These are phyloP conservation scores for Scutellaria galericulata DNA, from an alignment of 257 asterid species.

Conservation along the genomic window DNA sequence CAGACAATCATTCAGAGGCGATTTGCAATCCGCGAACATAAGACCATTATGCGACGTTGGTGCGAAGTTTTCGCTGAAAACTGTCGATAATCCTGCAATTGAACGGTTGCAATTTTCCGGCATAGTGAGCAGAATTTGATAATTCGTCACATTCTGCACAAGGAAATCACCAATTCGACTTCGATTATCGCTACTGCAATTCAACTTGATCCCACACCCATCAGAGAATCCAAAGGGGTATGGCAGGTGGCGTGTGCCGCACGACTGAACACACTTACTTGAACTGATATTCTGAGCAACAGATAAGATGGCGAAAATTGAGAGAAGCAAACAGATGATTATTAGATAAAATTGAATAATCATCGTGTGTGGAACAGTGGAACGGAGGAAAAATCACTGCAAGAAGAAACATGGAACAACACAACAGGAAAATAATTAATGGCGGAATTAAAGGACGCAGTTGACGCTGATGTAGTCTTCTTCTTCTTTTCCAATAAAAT, in stretches of 20 bases:
- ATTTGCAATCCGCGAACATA: constrained; percentile 44
- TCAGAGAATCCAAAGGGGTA: constrained; percentile 64
- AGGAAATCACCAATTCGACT: constrained; percentile 42
- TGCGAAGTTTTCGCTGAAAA: constrained; percentile 35
- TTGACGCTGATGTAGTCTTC: constrained; percentile 14
- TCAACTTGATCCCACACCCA: constrained; percentile 44
- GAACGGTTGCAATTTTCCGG: constrained; percentile 53
- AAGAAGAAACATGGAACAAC: constrained; percentile 10
- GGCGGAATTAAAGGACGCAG: constrained; percentile 23
- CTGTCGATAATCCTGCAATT: constrained; percentile 30
- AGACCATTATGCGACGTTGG: constrained; percentile 53
- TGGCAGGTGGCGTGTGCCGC: constrained; percentile 32
- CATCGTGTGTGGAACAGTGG: constrained; percentile 11
- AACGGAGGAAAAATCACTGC: no score
- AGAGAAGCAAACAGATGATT: constrained; percentile 29
- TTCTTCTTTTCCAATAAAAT: background rate
- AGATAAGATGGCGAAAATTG: constrained; percentile 26
- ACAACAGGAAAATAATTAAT: background rate
- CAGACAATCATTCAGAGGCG: constrained; percentile 36
- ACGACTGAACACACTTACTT: constrained; percentile 33
- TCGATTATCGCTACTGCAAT: constrained; percentile 28
- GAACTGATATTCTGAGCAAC: constrained; percentile 18
- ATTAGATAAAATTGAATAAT: constrained; percentile 14
- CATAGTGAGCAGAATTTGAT: constrained; percentile 40
- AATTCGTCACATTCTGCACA: constrained; percentile 48